Conservation (phyloP, 345 rosid genomes). For the Murraya koenigii region DNA sequence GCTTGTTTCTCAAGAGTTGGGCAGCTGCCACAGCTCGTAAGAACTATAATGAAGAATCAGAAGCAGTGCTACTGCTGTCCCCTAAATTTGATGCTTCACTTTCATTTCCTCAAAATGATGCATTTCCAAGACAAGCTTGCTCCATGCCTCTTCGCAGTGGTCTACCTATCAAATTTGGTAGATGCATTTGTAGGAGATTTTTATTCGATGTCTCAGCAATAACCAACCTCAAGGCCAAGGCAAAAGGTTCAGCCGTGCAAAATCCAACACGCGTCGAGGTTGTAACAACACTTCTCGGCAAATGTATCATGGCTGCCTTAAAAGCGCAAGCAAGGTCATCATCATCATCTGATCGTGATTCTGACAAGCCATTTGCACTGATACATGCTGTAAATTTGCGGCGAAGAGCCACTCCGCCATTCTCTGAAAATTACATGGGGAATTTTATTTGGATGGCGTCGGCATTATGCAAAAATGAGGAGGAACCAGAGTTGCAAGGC, state of each 20-base stretch:
- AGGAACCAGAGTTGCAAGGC: slow-evolving; percentile 9
- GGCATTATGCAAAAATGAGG: neutral
- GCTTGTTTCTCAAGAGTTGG: slow-evolving; percentile 42
- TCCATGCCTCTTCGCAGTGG: neutral
- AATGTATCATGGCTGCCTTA: slow-evolving; percentile 26
- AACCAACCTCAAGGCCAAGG: slow-evolving; percentile 31
- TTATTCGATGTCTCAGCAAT: slow-evolving; percentile 39
- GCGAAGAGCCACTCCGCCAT: slow-evolving; percentile 19
- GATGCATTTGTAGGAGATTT: slow-evolving; percentile 34
- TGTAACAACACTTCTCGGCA: slow-evolving; percentile 49
- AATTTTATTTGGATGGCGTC: slow-evolving; percentile 35
- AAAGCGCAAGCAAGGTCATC: slow-evolving; percentile 14
- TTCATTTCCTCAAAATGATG: slow-evolving; percentile 25
- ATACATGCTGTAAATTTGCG: slow-evolving; percentile 39
- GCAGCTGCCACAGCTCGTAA: slow-evolving; percentile 22
- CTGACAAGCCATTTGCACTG: slow-evolving; percentile 31
- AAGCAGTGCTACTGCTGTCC: slow-evolving; percentile 10
- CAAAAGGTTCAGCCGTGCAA: slow-evolving; percentile 27
- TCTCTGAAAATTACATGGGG: slow-evolving; percentile 38
- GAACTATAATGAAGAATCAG: neutral
- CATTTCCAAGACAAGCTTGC: neutral
- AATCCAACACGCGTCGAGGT: slow-evolving; percentile 49
- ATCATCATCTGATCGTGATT: neutral
- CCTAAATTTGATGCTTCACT: slow-evolving; percentile 35
- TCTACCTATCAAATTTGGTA: neutral